Evolutionary conservation across 805 yeast species (phyloP).

Genomic region (Teunomyces aglyptinius): DNA sequence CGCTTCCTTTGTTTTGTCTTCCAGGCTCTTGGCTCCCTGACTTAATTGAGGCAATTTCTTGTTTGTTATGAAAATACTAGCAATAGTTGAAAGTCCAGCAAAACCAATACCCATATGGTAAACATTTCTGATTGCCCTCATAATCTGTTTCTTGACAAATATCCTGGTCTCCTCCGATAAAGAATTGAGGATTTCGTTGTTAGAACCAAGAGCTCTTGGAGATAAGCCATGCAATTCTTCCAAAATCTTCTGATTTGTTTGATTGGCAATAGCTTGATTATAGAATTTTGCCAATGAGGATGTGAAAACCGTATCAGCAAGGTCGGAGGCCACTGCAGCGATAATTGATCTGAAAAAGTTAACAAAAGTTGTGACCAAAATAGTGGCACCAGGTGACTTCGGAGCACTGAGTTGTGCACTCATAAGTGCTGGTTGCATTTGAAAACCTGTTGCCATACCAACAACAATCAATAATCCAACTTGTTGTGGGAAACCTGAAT

Average conservation of each 20-base stretch:
- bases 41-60: constrained; percentile 32
- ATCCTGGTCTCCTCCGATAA: constrained; percentile 21
- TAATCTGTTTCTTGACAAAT: constrained; percentile 29
- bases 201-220: constrained; percentile 12
- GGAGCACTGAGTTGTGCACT: constrained; percentile 51
- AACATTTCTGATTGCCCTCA: constrained; percentile 39
- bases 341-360: constrained; percentile 47
- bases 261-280: constrained; percentile 4
- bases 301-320: constrained; percentile 44
- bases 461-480: constrained; percentile 46
- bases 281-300: constrained; percentile 17
- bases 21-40: neutral
- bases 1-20: neutral
- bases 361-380: constrained; percentile 46
- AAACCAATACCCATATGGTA: constrained; percentile 42
- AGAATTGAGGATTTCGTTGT: constrained; percentile 12
- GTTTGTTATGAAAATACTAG: constrained; percentile 37
- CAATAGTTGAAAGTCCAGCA: constrained; percentile 28
- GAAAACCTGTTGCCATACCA: constrained; percentile 50
- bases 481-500: constrained; percentile 33
- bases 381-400: constrained; percentile 47
- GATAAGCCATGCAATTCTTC: constrained; percentile 18
- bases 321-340: constrained; percentile 44
- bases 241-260: constrained; percentile 14
- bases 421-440: constrained; percentile 45